Evolutionary conservation across 805 yeast species (phyloP).

Genomic region (Metschnikowia gruessii): DNA sequence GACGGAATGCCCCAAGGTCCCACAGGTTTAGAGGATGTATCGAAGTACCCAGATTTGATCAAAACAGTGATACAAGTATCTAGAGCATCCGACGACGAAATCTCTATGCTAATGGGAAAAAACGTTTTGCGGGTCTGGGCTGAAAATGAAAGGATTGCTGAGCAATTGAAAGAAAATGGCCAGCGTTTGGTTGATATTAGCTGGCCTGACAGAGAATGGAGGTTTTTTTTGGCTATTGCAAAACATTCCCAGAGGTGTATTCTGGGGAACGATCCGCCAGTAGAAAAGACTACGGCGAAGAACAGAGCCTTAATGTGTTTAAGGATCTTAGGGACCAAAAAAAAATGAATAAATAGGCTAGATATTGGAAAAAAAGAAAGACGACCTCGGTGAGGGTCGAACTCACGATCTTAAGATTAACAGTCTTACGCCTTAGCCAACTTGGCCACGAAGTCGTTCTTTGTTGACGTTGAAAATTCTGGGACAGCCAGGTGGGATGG

Average conservation of each 20-base stretch:
- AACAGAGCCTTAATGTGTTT: slow-evolving; percentile 3
- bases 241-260: slow-evolving; percentile 37
- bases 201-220: slow-evolving; percentile 45
- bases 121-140: slow-evolving; percentile 49
- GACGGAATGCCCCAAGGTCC: slow-evolving; percentile 53
- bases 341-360: background rate
- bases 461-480: background rate
- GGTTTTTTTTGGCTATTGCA: slow-evolving; percentile 31
- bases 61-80: slow-evolving; percentile 24
- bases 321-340: background rate
- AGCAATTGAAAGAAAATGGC: slow-evolving; percentile 11
- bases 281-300: slow-evolving; percentile 2
- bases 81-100: slow-evolving; percentile 45
- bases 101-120: slow-evolving; percentile 43
- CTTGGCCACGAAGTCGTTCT: slow-evolving; percentile 23
- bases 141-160: slow-evolving; percentile 33
- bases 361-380: background rate
- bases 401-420: slow-evolving; percentile 25
- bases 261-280: slow-evolving; percentile 24
- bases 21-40: slow-evolving; percentile 51
- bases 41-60: slow-evolving; percentile 38
- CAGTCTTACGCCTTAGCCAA: slow-evolving; percentile 25
- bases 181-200: slow-evolving; percentile 32
- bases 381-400: slow-evolving; percentile 25
- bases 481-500: too few species aligned